Base-by-base conservation (phyloP, 2,329 filamentous ascomycete species). In the Tolypocladium ovalisporum region DNA sequence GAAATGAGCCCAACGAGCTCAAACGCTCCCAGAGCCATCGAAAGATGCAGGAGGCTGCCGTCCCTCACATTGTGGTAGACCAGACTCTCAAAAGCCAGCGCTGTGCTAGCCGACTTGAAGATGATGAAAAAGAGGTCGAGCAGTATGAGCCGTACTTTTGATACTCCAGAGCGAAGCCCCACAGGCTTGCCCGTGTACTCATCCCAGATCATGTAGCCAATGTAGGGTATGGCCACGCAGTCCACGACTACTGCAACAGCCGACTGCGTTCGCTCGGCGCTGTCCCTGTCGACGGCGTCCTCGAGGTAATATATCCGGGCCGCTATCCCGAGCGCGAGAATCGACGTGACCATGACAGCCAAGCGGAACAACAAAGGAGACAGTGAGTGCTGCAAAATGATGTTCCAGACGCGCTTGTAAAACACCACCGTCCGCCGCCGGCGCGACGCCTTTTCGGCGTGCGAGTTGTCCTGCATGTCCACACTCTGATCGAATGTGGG, bases 71-170 rank as follows among this genome's bases (percentile, higher is more conserved):
- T 71, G 67, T 79, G 72, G 67, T 82, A 79, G 70, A 90, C 86
- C 56, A 97, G 76, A 10, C 90, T 88, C 68, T 90, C 88, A 69
- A 97, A 96, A 1, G 93, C 92, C 62, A 99, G 77, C 44, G 90
- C 89, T 32, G 96, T 82, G 73, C 96, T 97, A 55, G 92, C 91
- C 4, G 92, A 91, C 71, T 96, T 93, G 75, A 99, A 96, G 47
- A 97, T 92, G 67, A 99, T 96, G 70, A 99, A 99, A 66, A 97
- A 86, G 4, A 99, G 79, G 72, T 99, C 94, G 58, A 96, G 82
- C 56, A 99, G 83, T 59, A 97, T 89, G 54, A 99, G 83, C 17
- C 89, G 85, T 62, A 96, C 88, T 71, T 99, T 99, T 54, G 90
- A 87, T 57, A 86, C 86, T 12, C 90, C 85, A 8, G 86, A 86